A percentile compares a stretch with the other conserved stretches of the same genome.
These are phyloP conservation scores for Suillus decipiens DNA, from an alignment of 768 basidiomycete genomes.

Conservation along the genomic window DNA sequence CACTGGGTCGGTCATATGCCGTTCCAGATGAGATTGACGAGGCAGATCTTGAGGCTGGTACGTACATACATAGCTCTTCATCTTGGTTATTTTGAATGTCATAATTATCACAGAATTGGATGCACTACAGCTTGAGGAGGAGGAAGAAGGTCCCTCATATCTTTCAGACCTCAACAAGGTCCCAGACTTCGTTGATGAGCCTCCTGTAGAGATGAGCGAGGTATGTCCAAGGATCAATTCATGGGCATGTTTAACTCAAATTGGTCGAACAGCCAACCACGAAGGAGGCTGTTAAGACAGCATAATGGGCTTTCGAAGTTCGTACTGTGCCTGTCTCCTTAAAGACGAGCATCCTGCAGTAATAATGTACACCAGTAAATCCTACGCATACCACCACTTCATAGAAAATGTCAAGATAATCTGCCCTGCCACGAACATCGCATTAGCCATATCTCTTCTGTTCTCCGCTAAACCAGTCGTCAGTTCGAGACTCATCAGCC, in stretches of 20 bases:
- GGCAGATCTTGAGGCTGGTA: conserved; percentile 94
- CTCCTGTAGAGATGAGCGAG: conserved; percentile 71
- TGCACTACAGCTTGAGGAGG: conserved; percentile 87
- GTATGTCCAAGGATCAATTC: conserved; percentile 36
- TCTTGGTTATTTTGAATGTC: conserved; percentile 9
- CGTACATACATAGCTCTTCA: conserved; percentile 21
- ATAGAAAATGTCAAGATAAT: conserved; percentile 5
- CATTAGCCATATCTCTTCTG: conserved; percentile 65
- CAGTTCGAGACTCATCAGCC: conserved; percentile 55
- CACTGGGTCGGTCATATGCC: conserved; percentile 88
- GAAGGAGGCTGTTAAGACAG: conserved; percentile 60
- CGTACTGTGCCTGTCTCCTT: conserved; percentile 7
- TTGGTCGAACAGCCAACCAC: conserved; percentile 38
- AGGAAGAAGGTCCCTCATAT: conserved; percentile 90
- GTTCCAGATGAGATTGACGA: conserved; percentile 98
- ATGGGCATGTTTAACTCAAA: conserved; percentile 2
- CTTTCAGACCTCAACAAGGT: conserved; percentile 82
- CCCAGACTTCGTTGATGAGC: conserved; percentile 91
- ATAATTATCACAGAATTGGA: conserved; percentile 71
- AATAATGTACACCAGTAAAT: conserved; percentile 21
- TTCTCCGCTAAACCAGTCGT: conserved; percentile 75
- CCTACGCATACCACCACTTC: conserved; percentile 8
- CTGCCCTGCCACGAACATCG: neutral
- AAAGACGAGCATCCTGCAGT: conserved; percentile 2
- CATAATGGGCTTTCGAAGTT: conserved; percentile 29